phyloP scores from a whole-genome alignment of 441 rosid species.

The Aquilaria agallochum region DNA sequence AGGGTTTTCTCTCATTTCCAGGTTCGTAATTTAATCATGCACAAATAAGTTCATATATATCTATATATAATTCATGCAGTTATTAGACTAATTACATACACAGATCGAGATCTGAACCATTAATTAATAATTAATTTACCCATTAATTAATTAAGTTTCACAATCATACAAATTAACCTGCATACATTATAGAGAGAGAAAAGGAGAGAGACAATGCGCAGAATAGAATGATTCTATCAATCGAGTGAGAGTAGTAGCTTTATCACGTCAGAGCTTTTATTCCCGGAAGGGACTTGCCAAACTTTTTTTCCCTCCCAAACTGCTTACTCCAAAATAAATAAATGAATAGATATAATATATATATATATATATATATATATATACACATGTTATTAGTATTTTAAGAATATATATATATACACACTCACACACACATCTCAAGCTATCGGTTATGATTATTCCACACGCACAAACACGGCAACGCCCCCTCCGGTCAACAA shows the following conservation, averaged over 20 bases:
- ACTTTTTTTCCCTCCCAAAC: conserved; percentile 55
- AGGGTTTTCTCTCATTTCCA: too few relatives aligned
- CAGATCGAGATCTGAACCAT: too few relatives aligned
- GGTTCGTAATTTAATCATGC: too few relatives aligned
- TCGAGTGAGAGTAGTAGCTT: conserved; percentile 6
- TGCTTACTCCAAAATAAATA: conserved; percentile 13
- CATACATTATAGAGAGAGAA: background rate
- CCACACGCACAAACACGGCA: conserved; percentile 18
- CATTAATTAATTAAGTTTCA: too few relatives aligned
- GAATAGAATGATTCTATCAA: background rate
- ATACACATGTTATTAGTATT: too few relatives aligned
- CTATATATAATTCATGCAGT: too few relatives aligned
- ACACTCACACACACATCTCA: conserved; percentile 52
- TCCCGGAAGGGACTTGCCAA: conserved; percentile 62
- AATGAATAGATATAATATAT: conserved; percentile 13
- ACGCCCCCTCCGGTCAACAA: conserved; percentile 48
- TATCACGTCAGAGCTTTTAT: conserved; percentile 41
- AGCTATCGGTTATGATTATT: conserved; percentile 73
- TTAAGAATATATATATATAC: conserved; percentile 24
- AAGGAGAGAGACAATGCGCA: conserved; percentile 3
- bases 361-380: conserved; percentile 21
- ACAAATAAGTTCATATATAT: too few relatives aligned
- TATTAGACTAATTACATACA: too few relatives aligned
- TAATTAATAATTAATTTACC: too few relatives aligned
- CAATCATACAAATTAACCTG: too few relatives aligned